These are phyloP conservation scores for Basidioascus undulatus DNA, from an alignment of 768 basidiomycete genomes.

Conservation along the genomic window DNA sequence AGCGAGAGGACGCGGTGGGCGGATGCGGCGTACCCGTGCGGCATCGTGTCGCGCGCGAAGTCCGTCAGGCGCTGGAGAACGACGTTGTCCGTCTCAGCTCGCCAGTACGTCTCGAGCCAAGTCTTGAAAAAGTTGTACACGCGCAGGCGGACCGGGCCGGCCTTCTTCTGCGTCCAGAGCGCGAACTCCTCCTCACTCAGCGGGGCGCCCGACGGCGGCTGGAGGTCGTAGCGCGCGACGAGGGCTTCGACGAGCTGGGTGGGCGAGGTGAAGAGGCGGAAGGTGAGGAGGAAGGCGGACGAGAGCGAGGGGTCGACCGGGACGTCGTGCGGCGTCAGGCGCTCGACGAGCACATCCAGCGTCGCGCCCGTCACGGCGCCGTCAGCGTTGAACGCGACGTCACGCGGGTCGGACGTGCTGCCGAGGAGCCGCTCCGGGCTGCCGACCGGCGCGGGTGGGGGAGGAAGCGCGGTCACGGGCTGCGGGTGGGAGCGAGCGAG, in stretches of 20 bases:
- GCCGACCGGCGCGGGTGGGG: background rate
- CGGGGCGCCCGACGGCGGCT: constrained; percentile 14
- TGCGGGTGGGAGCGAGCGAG: too few species aligned
- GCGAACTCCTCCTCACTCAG: constrained; percentile 24
- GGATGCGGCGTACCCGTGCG: too few species aligned
- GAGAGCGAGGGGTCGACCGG: constrained; percentile 70
- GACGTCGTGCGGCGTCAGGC: constrained; percentile 85
- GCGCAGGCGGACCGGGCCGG: constrained; percentile 66
- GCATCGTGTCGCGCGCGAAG: constrained; percentile 17
- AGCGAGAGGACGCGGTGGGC: constrained; percentile 17
- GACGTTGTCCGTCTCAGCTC: constrained; percentile 40
- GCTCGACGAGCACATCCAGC: constrained; percentile 70
- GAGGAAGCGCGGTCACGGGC: too few species aligned
- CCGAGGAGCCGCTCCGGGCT: background rate
- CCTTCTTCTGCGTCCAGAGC: constrained; percentile 68
- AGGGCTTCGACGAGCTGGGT: constrained; percentile 47
- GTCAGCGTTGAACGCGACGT: constrained; percentile 74
- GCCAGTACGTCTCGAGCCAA: constrained; percentile 86
- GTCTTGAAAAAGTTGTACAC: constrained; percentile 80
- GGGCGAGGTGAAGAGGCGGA: constrained; percentile 70
- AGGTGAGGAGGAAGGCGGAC: constrained; percentile 82
- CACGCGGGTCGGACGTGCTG: constrained; percentile 32
- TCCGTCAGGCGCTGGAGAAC: constrained; percentile 22
- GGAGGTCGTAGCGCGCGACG: constrained; percentile 57
- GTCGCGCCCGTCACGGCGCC: constrained; percentile 79